Evolutionary conservation across 306 rosid genomes (phyloP).

Genomic region (Vachellia pachyceras): DNA sequence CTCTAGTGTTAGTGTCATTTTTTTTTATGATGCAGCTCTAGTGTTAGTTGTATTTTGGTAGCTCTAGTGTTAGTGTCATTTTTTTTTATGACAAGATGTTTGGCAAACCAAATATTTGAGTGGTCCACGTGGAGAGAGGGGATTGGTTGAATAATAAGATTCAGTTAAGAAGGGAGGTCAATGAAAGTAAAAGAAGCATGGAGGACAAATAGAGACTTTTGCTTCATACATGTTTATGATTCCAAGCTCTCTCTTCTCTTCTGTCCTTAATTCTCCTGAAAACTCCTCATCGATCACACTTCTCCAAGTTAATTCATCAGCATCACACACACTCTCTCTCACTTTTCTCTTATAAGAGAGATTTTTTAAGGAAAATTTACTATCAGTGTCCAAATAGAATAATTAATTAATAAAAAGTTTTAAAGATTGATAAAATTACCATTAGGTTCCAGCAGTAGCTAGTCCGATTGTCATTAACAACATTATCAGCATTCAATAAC

Average conservation of each 20-base stretch:
- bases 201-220: slow-evolving; percentile 20
- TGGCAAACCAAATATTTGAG: not conserved
- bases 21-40: not conserved
- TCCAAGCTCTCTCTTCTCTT: slow-evolving; percentile 15
- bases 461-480: too few species aligned
- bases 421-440: too few species aligned
- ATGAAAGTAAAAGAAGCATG: slow-evolving; percentile 19
- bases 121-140: not conserved
- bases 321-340: too few species aligned
- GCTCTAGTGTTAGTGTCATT: not conserved
- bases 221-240: slow-evolving; percentile 17
- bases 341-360: too few species aligned
- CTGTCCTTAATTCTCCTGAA: not conserved
- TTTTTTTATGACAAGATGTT: not conserved
- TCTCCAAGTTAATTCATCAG: not conserved
- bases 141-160: not conserved
- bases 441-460: too few species aligned
- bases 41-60: not conserved
- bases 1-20: not conserved
- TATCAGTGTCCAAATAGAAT: too few species aligned
- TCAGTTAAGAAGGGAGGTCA: not conserved
- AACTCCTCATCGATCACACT: slow-evolving; percentile 10
- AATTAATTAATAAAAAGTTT: too few species aligned
- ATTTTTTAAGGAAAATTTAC: too few species aligned
- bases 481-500: too few species aligned